Conservation (phyloP, 2,329 filamentous ascomycete genomes). For the Alternaria burnsii region DNA sequence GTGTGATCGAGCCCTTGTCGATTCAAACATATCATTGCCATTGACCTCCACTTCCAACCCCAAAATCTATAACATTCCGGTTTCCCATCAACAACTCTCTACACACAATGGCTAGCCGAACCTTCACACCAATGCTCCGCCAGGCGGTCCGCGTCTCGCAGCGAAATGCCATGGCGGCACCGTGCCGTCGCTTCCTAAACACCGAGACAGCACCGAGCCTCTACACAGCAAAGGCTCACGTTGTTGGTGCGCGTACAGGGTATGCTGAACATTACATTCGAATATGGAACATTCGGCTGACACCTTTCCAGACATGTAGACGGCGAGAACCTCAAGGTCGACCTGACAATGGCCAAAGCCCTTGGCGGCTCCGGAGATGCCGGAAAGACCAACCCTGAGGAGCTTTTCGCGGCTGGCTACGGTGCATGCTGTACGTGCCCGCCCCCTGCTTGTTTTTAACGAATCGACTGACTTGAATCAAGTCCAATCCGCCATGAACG, state of each 20-base stretch:
- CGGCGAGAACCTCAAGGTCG: conserved; percentile 47
- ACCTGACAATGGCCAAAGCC: conserved; percentile 56
- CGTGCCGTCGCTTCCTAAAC: conserved; percentile 46
- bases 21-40: not conserved
- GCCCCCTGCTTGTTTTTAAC: not conserved
- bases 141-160: conserved; percentile 19
- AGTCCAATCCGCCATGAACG: conserved; percentile 57
- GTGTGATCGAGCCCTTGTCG: not conserved
- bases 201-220: conserved; percentile 52
- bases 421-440: conserved; percentile 54
- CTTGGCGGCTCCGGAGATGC: conserved; percentile 54
- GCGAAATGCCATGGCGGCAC: not conserved
- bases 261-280: not conserved
- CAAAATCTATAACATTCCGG: not conserved
- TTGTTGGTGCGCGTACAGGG: conserved; percentile 52
- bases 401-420: conserved; percentile 59
- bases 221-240: conserved; percentile 51
- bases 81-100: not conserved
- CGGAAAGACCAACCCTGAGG: conserved; percentile 56
- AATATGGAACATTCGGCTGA: not conserved
- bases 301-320: conserved; percentile 36
- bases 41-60: not conserved
- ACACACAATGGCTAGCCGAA: conserved; percentile 26
- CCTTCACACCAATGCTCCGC: conserved; percentile 24
- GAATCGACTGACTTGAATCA: not conserved